phyloP scores from a whole-genome alignment of 73 alveolate genomes.

The Tetrahymena borealis region DNA sequence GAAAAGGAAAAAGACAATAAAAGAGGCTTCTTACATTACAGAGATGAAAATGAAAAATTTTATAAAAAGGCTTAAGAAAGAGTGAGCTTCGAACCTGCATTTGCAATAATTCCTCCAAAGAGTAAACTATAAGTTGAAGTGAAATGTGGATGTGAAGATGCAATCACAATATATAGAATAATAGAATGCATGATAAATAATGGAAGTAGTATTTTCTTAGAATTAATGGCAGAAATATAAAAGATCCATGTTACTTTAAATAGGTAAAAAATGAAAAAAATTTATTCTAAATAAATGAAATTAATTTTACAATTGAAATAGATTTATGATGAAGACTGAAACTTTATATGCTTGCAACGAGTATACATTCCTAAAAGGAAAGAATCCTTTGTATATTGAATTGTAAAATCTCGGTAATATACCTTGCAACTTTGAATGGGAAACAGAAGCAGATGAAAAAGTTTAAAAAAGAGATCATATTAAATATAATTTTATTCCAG shows the following conservation, averaged over 20 bases:
- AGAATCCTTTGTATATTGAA: neutral
- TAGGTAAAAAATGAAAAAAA: neutral
- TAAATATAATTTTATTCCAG: conserved; percentile 61
- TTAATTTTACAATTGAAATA: neutral
- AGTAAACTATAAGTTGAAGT: neutral
- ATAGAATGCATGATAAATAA: neutral
- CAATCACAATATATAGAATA: neutral
- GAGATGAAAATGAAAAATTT: neutral
- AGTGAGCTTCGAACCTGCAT: neutral
- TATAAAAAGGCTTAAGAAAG: neutral
- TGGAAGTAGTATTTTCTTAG: neutral
- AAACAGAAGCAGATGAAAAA: conserved; percentile 1
- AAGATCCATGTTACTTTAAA: neutral
- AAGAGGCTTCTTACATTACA: neutral
- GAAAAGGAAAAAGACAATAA: neutral
- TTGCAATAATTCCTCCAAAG: neutral
- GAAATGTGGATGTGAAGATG: neutral
- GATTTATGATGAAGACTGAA: neutral
- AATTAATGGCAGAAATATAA: neutral
- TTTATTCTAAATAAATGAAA: neutral
- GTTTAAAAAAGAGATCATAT: conserved; percentile 44
- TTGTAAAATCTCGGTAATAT: conserved; percentile 58
- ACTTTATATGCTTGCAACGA: neutral
- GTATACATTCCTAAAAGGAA: neutral
- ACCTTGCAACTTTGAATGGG: conserved; percentile 71